phyloP scores from a whole-genome alignment of 2,329 filamentous ascomycete species.

The Verticillium nubilum region DNA sequence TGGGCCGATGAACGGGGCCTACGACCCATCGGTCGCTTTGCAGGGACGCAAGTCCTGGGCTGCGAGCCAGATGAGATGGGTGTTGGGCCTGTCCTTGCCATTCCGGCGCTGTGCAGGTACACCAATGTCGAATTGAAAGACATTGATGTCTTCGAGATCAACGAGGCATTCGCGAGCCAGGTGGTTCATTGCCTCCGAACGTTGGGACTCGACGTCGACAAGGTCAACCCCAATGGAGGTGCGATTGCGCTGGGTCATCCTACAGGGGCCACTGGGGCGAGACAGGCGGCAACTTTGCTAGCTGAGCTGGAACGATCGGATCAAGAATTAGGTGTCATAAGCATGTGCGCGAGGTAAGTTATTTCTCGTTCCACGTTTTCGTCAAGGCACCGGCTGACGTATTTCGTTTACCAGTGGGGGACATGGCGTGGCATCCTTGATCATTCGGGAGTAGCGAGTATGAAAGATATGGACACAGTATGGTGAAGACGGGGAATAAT shows the following conservation, averaged over 20 bases:
- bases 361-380: too few relatives aligned
- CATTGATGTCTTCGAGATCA: background rate
- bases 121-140: background rate
- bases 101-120: background rate
- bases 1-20: conserved; percentile 56
- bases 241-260: conserved; percentile 1
- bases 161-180: conserved; percentile 1
- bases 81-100: background rate
- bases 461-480: too few relatives aligned
- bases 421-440: too few relatives aligned
- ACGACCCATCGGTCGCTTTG: conserved; percentile 59
- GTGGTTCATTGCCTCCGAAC: background rate
- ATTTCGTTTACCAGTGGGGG: too few relatives aligned
- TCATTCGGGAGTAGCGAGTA: too few relatives aligned
- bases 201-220: conserved; percentile 27
- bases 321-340: background rate
- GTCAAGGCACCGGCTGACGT: too few relatives aligned
- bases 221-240: conserved; percentile 3
- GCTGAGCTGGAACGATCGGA: background rate
- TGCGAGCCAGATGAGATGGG: conserved; percentile 66
- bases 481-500: too few relatives aligned
- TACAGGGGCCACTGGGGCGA: background rate
- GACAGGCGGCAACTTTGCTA: background rate
- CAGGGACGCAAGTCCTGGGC: conserved; percentile 57
- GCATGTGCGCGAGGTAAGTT: conserved; percentile 2